Conservation (phyloP, 352 stramenopile genomes). For the Pythium brachiatum region DNA sequence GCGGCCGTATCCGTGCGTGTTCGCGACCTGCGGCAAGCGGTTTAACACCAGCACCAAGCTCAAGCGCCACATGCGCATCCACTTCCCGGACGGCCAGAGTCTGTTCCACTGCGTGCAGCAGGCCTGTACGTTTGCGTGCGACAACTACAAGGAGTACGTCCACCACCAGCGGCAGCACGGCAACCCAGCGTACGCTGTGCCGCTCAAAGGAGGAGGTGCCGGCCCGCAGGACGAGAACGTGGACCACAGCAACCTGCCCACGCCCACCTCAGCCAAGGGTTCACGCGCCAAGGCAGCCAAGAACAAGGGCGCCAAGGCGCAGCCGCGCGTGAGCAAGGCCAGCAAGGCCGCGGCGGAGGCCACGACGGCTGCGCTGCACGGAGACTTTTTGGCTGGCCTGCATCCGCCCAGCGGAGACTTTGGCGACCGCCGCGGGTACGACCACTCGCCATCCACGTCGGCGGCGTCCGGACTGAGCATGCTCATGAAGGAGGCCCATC, state of each 20-base stretch:
- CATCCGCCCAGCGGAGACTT: background rate
- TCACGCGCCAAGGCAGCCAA: slow-evolving; percentile 2
- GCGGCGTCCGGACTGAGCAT: slow-evolving; percentile 15
- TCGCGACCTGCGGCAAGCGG: slow-evolving; percentile 72
- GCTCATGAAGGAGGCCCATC: slow-evolving; percentile 21
- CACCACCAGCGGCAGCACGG: slow-evolving; percentile 45
- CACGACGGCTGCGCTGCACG: slow-evolving; percentile 1
- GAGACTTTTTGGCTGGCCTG: slow-evolving; percentile 4
- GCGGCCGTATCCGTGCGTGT: slow-evolving; percentile 77
- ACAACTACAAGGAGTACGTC: slow-evolving; percentile 86
- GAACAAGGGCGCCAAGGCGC: slow-evolving; percentile 2
- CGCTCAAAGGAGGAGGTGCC: background rate
- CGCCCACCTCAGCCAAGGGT: background rate
- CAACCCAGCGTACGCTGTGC: slow-evolving; percentile 11
- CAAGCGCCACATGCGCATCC: slow-evolving; percentile 86
- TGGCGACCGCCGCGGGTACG: background rate
- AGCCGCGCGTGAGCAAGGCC: slow-evolving; percentile 11
- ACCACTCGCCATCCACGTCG: slow-evolving; percentile 15
- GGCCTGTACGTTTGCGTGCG: slow-evolving; percentile 57
- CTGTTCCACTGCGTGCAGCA: slow-evolving; percentile 68
- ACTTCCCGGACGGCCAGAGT: slow-evolving; percentile 77
- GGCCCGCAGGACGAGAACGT: slow-evolving; percentile 15
- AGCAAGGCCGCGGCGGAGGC: slow-evolving; percentile 5
- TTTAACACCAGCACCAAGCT: slow-evolving; percentile 91
- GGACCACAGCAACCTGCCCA: slow-evolving; percentile 13